Evolutionary conservation across 1,284 basidiomycete genomes (phyloP), one percentile per base, ranked within the genome.

Genomic region (Irpex sp.): DNA sequence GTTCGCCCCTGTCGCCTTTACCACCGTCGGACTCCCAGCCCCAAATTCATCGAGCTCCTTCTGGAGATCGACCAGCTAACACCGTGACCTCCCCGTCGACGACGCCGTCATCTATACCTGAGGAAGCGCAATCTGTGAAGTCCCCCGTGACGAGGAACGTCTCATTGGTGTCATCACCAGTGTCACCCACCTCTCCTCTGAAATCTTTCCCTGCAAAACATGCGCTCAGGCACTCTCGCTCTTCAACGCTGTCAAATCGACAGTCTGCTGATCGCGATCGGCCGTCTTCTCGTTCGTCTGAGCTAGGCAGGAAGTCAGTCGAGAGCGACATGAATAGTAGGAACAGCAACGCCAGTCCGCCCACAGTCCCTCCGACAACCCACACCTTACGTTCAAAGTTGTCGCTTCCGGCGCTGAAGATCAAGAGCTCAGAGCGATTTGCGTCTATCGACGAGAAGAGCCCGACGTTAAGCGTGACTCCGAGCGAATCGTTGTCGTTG

Each of bases 361-460:
- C 39, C 13, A 46, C 39, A n/a, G 11, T 46, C 11, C 39, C 39
- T 3, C 3, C 62, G 6, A 53, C 54, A 13, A 59, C 50, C 19
- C 54, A 57, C 21, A 39, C 86, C 0, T 72, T 88, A 8, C 79
- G 82, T 5, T 77, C 80, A 0, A 89, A 88, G 68, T 71, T 88
- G 4, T 87, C 85, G 0, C 70, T 87, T 5, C 83, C 85, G 2
- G 84, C 84, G 63, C 72, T 89, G 6, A 61, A 65, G 59, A 64
- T 67, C 21, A 58, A 57, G 33, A 47, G 37, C 17, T 58, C 31
- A 19, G 59, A 61, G 37, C 54, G 63, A 33, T 31, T 21, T 1
- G 51, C 15, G 31, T 47, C 33, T 26, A 43, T 39, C 39, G 51
- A 67, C 9, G 61, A 65, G 19, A 66, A 65, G 31, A 73, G 73